These are phyloP conservation scores for Helotiales sp. DNA, from an alignment of 2,329 filamentous ascomycete genomes.

Conservation along the genomic window DNA sequence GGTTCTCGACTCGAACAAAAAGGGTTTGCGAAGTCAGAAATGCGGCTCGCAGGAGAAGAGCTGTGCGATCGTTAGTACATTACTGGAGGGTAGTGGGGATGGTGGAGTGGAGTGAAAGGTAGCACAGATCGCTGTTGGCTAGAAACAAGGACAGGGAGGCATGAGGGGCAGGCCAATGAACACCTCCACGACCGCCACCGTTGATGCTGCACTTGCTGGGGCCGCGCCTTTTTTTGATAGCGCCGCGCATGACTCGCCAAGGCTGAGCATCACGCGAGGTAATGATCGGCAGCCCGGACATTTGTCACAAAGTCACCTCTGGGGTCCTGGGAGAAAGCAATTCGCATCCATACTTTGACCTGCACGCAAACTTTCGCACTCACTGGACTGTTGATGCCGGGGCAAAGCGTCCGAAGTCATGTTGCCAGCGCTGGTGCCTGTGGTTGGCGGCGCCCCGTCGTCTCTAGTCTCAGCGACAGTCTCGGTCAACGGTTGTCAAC, in stretches of 20 bases:
- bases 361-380: too few species aligned
- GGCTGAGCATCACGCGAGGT: not conserved
- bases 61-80: not conserved
- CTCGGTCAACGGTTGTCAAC: not conserved
- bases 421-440: too few species aligned
- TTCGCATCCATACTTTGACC: too few species aligned
- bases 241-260: not conserved
- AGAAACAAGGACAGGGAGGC: not conserved
- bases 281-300: not conserved
- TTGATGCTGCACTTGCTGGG: not conserved
- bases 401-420: too few species aligned
- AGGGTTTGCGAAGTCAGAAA: slow-evolving; percentile 1
- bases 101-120: not conserved
- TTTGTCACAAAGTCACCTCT: too few species aligned
- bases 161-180: not conserved
- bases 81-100: not conserved
- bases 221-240: not conserved
- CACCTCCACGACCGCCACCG: not conserved
- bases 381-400: too few species aligned
- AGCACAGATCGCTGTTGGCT: not conserved
- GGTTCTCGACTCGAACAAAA: too few species aligned
- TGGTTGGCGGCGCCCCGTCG: too few species aligned
- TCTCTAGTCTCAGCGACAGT: not conserved
- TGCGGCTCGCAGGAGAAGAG: slow-evolving; percentile 10
- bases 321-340: too few species aligned